Percentiles rank a stretch among this genome's conserved stretches.
Conservation (phyloP, 2,329 filamentous ascomycete species). For the Venturia aucupariae region DNA sequence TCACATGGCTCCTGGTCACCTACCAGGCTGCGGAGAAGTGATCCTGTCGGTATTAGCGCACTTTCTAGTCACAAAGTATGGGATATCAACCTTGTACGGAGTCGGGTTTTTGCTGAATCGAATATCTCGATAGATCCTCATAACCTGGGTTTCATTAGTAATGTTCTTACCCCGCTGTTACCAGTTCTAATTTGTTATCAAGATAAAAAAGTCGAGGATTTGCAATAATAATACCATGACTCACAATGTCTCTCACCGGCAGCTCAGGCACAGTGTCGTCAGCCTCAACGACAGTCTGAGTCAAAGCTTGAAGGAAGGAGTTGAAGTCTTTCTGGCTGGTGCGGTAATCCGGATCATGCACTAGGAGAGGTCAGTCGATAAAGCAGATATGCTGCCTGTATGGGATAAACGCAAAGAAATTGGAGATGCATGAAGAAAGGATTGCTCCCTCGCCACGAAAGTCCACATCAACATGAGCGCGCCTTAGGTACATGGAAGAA, state of each 20-base stretch:
- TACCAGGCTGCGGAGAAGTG: constrained; percentile 77
- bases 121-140: constrained; percentile 79
- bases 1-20: constrained; percentile 17
- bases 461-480: not conserved
- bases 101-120: constrained; percentile 77
- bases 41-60: constrained; percentile 40
- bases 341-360: constrained; percentile 71
- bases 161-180: not conserved
- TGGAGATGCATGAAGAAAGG: not conserved
- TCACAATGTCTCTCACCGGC: constrained; percentile 69
- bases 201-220: not conserved
- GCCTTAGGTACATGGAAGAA: not conserved
- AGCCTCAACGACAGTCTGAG: constrained; percentile 57
- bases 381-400: not conserved
- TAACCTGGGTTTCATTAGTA: constrained; percentile 42
- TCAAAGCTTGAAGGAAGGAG: constrained; percentile 64
- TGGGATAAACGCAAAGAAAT: not conserved
- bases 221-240: constrained; percentile 17
- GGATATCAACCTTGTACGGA: constrained; percentile 63
- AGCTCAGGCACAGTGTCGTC: constrained; percentile 82
- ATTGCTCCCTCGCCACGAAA: not conserved
- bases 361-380: constrained; percentile 35
- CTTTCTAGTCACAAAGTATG: constrained; percentile 15
- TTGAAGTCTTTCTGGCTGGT: constrained; percentile 73
- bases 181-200: not conserved